These are phyloP conservation scores for Byssothecium circinans DNA, from an alignment of 2,329 filamentous ascomycete species.

Conservation along the genomic window DNA sequence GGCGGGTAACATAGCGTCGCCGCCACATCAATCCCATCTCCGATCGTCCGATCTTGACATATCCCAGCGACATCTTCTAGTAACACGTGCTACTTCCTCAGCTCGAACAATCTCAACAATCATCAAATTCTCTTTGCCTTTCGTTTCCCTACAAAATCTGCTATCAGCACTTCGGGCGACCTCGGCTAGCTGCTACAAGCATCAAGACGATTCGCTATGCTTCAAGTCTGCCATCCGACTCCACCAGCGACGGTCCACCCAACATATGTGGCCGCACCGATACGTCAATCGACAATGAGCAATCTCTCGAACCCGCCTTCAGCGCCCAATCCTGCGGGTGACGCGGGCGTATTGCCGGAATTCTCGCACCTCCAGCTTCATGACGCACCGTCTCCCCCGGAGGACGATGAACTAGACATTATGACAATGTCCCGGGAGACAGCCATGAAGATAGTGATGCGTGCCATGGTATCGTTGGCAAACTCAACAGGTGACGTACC, in stretches of 20 bases:
- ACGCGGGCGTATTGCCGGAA: conserved; percentile 44
- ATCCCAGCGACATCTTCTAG: too few relatives aligned
- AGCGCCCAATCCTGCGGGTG: conserved; percentile 45
- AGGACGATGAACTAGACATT: conserved; percentile 63
- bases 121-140: too few relatives aligned
- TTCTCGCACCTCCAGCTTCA: conserved; percentile 36
- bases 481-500: conserved; percentile 76
- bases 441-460: conserved; percentile 78
- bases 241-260: conserved; percentile 35
- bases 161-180: conserved; percentile 18
- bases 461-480: conserved; percentile 61
- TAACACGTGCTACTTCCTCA: too few relatives aligned
- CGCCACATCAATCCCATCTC: background rate
- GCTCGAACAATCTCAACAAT: too few relatives aligned
- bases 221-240: conserved; percentile 37
- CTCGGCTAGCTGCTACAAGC: conserved; percentile 18
- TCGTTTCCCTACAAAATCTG: too few relatives aligned
- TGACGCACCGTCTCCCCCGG: conserved; percentile 44
- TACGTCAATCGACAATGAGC: conserved; percentile 16
- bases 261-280: conserved; percentile 29
- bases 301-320: conserved; percentile 38
- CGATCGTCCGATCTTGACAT: background rate
- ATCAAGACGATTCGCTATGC: conserved; percentile 19
- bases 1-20: background rate
- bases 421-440: conserved; percentile 71